Evolutionary conservation across 495 filamentous ascomycete species (phyloP).

Genomic region (Neurospora sp.): DNA sequence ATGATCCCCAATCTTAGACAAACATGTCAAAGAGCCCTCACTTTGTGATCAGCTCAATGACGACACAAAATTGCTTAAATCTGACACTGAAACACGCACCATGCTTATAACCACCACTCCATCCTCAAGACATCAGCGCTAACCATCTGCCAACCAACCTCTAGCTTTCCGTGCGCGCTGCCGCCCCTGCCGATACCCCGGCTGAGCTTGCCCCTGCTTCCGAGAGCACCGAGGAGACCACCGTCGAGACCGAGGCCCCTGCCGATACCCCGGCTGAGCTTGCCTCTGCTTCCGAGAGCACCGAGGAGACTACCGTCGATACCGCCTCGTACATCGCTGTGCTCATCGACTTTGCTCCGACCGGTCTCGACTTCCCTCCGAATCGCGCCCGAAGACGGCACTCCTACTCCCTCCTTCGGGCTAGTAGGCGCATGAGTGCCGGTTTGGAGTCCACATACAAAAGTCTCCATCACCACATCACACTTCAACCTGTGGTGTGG

Average conservation of each 20-base stretch:
- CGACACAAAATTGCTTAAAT: not conserved
- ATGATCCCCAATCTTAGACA: not conserved
- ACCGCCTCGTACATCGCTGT: not conserved
- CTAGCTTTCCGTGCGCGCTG: not conserved
- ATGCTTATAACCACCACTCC: not conserved
- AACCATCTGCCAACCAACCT: not conserved
- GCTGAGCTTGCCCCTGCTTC: too few relatives aligned
- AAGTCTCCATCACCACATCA: not conserved
- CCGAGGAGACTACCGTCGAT: too few relatives aligned
- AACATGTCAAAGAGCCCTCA: not conserved
- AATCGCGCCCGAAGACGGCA: not conserved
- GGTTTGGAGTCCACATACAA: not conserved
- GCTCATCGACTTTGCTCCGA: not conserved
- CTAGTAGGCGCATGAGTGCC: not conserved
- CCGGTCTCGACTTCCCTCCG: not conserved
- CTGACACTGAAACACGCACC: not conserved
- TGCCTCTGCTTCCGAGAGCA: too few relatives aligned
- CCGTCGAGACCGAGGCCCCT: too few relatives aligned
- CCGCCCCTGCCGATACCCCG: too few relatives aligned
- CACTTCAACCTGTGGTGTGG: not conserved
- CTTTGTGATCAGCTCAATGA: not conserved
- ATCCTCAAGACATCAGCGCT: not conserved
- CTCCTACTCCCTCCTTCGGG: not conserved
- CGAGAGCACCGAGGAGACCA: too few relatives aligned
- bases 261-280: too few relatives aligned